Base-by-base conservation (phyloP, 2,329 filamentous ascomycete species). In the Sporothrix pallida region DNA sequence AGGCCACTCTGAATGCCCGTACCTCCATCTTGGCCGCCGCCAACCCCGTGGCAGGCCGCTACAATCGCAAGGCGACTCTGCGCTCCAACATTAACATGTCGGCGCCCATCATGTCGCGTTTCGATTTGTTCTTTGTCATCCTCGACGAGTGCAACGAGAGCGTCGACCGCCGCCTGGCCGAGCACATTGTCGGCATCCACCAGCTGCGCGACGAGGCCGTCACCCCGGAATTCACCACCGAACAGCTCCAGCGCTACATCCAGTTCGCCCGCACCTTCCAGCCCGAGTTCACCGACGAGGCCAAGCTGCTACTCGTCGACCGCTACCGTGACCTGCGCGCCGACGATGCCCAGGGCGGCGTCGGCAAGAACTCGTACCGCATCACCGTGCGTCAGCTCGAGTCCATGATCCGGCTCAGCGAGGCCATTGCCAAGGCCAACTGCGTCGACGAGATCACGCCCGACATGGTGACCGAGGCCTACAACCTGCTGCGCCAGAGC, bases 71-170 rank as follows among this genome's bases (percentile, higher is more conserved):
- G 85, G 92, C 93, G 0, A 97, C 96, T 0, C 88, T 99, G 7
- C 90, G 96, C 70, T 90, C 93, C 76, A 99, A 99, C 82, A 95
- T 99, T 83, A 98, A 98, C 84, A 98, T 99, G 93, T 95, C 92
- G 37, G 96, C 96, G 1, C 96, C 96, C 74, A 99, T 99, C 85
- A 99, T 99, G 96, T 97, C 94, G 71, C 93, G 96, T 86, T 99
- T 99, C 83, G 96, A 99, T 85, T 87, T 99, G 10, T 99, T 99
- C 87, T 99, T 99, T 80, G 94, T 99, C 71, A 92, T 99, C 37
- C 88, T 98, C 0, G 96, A 99, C 81, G 96, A 99, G 79, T 98
- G 95, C 81, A 97, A 98, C 80, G 95, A 98, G 83, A 84, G 88
- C 54, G 90, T 97, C 48, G 96, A 99, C 81, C 92, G 94, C 73